Conservation (phyloP, 1,139 yeast species). For the Yamadazyma oceani region DNA sequence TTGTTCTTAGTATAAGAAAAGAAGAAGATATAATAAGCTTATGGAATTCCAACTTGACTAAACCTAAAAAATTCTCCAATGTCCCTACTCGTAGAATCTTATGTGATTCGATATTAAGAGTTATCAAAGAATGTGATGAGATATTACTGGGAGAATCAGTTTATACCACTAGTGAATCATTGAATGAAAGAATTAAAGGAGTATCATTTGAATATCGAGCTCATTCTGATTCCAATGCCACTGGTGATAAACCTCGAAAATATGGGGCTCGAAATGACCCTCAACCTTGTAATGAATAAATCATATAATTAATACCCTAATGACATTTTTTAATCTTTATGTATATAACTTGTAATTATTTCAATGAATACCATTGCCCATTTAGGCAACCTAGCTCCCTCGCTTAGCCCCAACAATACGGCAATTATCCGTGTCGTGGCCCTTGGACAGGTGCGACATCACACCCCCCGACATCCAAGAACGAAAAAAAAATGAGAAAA, state of each 20-base stretch:
- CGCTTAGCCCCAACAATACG: no score
- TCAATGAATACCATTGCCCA: no score
- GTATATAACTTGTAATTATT: no score
- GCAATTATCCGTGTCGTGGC: no score
- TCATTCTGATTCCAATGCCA: constrained; percentile 35
- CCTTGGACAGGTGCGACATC: no score
- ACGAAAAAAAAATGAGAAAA: constrained; percentile 2
- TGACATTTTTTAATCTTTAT: no score
- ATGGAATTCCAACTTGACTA: constrained; percentile 52
- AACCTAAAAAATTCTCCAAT: constrained; percentile 21
- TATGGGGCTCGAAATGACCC: not conserved
- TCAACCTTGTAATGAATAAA: not conserved
- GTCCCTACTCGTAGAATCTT: constrained; percentile 49
- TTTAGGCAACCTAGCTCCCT: no score
- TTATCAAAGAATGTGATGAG: constrained; percentile 50
- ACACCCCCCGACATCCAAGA: not conserved
- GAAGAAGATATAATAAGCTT: constrained; percentile 53
- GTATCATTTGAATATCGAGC: constrained; percentile 49
- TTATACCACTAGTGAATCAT: constrained; percentile 24
- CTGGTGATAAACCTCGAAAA: not conserved
- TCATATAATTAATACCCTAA: no score
- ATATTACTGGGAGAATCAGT: constrained; percentile 8
- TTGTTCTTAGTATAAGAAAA: constrained; percentile 51
- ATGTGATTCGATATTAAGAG: constrained; percentile 47
- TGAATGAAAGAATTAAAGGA: constrained; percentile 43